Conservation (phyloP, 2,329 filamentous ascomycete species). For the Rhinocladiella similis region DNA sequence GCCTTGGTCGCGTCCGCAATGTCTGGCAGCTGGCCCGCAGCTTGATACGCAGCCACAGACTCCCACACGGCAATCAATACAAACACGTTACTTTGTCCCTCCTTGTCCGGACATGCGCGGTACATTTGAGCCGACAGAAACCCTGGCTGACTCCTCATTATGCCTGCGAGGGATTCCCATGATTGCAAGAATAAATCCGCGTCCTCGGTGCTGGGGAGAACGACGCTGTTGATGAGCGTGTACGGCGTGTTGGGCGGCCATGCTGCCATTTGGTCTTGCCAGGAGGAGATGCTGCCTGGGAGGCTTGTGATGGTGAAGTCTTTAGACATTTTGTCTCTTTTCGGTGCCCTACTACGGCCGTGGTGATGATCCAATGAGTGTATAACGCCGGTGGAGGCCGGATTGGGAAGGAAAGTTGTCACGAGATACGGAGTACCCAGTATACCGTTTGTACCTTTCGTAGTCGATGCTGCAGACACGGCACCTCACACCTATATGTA, state of each 20-base stretch:
- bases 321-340: not conserved
- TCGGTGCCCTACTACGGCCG: too few species aligned
- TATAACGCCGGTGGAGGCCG: too few species aligned
- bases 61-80: not conserved
- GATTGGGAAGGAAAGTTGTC: too few species aligned
- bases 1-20: not conserved
- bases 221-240: slow-evolving; percentile 1
- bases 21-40: not conserved
- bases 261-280: not conserved
- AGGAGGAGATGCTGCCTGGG: not conserved
- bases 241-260: not conserved
- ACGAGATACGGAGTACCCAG: too few species aligned
- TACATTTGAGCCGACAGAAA: not conserved
- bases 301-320: not conserved
- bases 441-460: too few species aligned
- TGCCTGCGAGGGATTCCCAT: not conserved
- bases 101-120: not conserved
- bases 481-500: too few species aligned
- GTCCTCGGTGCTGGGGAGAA: not conserved
- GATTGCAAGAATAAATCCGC: not conserved
- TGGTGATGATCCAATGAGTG: too few species aligned
- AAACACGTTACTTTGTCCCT: not conserved
- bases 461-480: too few species aligned
- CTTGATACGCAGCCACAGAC: not conserved
- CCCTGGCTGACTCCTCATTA: not conserved